A percentile compares a stretch with the other conserved stretches of the same genome.
Evolutionary conservation across 2,329 filamentous ascomycete genomes (phyloP).

Genomic region (Penicillium sp.): DNA sequence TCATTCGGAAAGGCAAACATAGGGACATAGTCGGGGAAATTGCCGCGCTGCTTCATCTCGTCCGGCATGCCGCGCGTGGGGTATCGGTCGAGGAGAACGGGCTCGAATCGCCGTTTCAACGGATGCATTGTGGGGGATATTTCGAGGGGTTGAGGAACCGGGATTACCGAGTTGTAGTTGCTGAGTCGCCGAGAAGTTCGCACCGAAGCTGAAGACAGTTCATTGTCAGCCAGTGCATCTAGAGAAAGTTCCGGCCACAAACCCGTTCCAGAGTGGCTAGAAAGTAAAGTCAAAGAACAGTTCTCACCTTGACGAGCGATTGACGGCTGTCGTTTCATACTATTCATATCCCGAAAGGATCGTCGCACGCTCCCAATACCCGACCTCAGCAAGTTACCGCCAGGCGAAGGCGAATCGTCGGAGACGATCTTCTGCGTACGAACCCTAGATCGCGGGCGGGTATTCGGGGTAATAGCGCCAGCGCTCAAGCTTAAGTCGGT

Average conservation of each 20-base stretch:
- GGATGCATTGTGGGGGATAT: constrained; percentile 90
- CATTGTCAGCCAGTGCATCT: background rate
- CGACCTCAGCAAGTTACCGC: constrained; percentile 42
- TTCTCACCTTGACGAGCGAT: constrained; percentile 62
- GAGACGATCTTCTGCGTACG: constrained; percentile 72
- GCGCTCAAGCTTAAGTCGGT: constrained; percentile 85
- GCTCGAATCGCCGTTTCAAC: constrained; percentile 84
- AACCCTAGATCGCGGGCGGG: constrained; percentile 64
- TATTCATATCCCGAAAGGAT: constrained; percentile 90
- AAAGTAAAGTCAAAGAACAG: background rate
- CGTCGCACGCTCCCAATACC: constrained; percentile 78
- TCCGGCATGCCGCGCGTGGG: constrained; percentile 74
- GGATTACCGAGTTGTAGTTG: constrained; percentile 97
- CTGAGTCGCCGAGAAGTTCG: constrained; percentile 82
- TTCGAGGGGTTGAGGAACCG: constrained; percentile 80
- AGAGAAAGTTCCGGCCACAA: background rate
- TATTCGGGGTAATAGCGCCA: constrained; percentile 61
- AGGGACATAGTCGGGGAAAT: constrained; percentile 92
- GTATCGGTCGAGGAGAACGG: constrained; percentile 89
- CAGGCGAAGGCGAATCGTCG: constrained; percentile 51
- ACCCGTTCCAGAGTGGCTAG: background rate
- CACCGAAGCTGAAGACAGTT: constrained; percentile 48
- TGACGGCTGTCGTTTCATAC: constrained; percentile 75
- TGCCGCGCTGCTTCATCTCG: constrained; percentile 68
- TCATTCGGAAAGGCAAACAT: constrained; percentile 99